phyloP scores from a whole-genome alignment of 2,329 filamentous ascomycete genomes.

The Metarhizium brunneum region DNA sequence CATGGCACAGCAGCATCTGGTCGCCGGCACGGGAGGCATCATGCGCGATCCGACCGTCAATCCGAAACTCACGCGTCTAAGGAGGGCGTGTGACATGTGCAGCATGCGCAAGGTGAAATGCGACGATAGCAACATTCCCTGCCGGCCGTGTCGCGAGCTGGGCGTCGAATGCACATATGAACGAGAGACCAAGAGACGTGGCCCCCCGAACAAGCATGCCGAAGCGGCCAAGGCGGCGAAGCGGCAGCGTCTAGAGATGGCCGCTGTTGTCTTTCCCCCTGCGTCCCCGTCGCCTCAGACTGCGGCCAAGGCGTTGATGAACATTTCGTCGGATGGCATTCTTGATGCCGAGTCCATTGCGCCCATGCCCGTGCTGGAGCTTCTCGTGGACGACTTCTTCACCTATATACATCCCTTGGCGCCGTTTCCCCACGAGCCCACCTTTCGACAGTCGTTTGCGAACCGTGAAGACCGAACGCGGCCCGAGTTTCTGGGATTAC shows the following conservation, averaged over 20 bases:
- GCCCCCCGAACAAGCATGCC: slow-evolving; percentile 50
- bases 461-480: slow-evolving; percentile 57
- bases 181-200: slow-evolving; percentile 48
- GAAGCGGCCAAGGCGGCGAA: slow-evolving; percentile 47
- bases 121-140: slow-evolving; percentile 46
- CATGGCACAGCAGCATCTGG: slow-evolving; percentile 7
- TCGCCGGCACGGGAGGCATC: slow-evolving; percentile 9
- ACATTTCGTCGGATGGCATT: slow-evolving; percentile 29
- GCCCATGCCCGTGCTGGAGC: slow-evolving; percentile 56
- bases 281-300: slow-evolving; percentile 35
- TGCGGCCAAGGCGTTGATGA: slow-evolving; percentile 39
- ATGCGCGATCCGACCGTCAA: slow-evolving; percentile 33
- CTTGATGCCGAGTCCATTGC: slow-evolving; percentile 62
- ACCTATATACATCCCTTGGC: slow-evolving; percentile 70
- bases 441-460: slow-evolving; percentile 61
- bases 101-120: slow-evolving; percentile 55
- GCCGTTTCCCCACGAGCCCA: slow-evolving; percentile 71
- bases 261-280: slow-evolving; percentile 7
- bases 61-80: slow-evolving; percentile 44
- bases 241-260: slow-evolving; percentile 29
- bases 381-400: slow-evolving; percentile 73
- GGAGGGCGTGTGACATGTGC: slow-evolving; percentile 53
- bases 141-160: slow-evolving; percentile 46
- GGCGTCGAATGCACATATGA: slow-evolving; percentile 49
- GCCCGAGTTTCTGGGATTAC: slow-evolving; percentile 57